Conservation (phyloP, 805 yeast species). For the Saccharomycopsis sp. region DNA sequence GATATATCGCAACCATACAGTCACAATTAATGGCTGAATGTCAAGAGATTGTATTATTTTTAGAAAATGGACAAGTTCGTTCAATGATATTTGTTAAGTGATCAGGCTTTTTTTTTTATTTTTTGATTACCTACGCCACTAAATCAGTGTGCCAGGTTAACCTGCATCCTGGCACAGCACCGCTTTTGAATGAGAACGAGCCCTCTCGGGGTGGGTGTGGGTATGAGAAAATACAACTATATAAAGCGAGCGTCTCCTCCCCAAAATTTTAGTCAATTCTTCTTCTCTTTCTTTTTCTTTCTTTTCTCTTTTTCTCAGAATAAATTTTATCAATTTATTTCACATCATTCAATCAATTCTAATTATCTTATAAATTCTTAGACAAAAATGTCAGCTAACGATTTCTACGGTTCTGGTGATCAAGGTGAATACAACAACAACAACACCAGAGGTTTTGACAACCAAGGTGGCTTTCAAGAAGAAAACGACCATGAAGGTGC, state of each 20-base stretch:
- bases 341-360: conserved; percentile 8
- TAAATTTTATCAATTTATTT: background rate
- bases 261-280: conserved; percentile 58
- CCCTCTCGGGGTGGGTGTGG: too few relatives aligned
- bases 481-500: conserved; percentile 26
- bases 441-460: conserved; percentile 12
- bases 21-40: too few relatives aligned
- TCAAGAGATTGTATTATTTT: too few relatives aligned
- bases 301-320: background rate
- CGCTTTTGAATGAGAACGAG: too few relatives aligned
- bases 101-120: too few relatives aligned
- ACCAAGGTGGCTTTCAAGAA: conserved; percentile 19
- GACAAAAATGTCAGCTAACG: conserved; percentile 52
- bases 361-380: too few relatives aligned
- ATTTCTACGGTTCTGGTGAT: conserved; percentile 42
- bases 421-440: conserved; percentile 30
- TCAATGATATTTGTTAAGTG: too few relatives aligned
- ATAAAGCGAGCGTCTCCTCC: conserved; percentile 20
- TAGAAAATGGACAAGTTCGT: too few relatives aligned
- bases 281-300: conserved; percentile 47
- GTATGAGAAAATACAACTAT: background rate
- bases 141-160: too few relatives aligned
- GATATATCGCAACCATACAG: too few relatives aligned
- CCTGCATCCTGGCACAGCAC: too few relatives aligned
- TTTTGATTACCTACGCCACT: too few relatives aligned